Evolutionary conservation across 1,284 basidiomycete genomes (phyloP), one percentile per base, ranked within the genome.

Genomic region (Neolentinus lepideus): DNA sequence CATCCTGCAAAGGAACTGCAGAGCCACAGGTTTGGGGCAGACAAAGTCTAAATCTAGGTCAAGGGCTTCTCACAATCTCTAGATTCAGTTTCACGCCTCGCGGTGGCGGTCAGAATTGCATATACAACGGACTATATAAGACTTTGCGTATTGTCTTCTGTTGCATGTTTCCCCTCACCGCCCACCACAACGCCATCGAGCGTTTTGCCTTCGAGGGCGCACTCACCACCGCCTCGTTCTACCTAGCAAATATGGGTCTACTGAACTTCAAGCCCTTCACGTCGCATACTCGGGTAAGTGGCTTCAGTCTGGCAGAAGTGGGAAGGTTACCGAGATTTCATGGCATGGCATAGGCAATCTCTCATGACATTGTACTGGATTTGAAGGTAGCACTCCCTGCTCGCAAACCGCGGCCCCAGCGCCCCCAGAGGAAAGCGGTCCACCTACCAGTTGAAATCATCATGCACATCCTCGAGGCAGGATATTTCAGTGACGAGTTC

Each of bases 391-490:
- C 56, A 45, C 61, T 57, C 54, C 46, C 21, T 58, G 21, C 56
- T 48, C 24, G 57, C 53, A 45, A 43, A 52, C 35, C 46, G 24
- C 24, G 47, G 9, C 47, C 47, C 6, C 47, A 50, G 27, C 24
- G 10, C 9, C 47, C 21, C 47, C 43, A 16, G 24, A 16, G 24
- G 16, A 19, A 46, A 19, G 47, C 47, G 6, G 24, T 64, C 54
- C 47, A 38, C 36, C 54, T 88, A 35, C 86, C 87, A 3, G 71
- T 82, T 57, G 86, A 88, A 68, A 64, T 89, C 54, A 75, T 83
- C 46, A 68, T 85, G 57, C 65, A 74, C 59, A 81, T 89, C 66
- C 75, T 88, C 58, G 83, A 86, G 65, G 66, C 72, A 19, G 78
- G 79, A 1, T 78, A 72, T 56, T 69, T 72, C 56, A 69, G 74